Conservation (phyloP, 2,329 filamentous ascomycete genomes). For the Orbilia oligospora region DNA sequence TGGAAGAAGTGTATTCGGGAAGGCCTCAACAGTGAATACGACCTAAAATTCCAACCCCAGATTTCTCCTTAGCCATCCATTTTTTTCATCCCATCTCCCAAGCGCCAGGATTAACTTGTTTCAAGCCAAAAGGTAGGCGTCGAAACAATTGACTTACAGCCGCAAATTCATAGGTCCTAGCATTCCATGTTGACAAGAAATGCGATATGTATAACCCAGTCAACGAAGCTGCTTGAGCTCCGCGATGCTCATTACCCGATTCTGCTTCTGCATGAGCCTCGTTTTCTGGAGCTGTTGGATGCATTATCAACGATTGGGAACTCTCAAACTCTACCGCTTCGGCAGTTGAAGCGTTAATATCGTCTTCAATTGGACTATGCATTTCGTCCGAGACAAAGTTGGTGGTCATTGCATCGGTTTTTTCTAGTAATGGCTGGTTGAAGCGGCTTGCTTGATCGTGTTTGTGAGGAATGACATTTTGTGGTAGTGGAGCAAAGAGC, state of each 20-base stretch:
- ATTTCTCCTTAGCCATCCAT: conserved; percentile 35
- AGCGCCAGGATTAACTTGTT: conserved; percentile 67
- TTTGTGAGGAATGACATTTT: conserved; percentile 2
- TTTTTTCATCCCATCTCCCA: conserved; percentile 62
- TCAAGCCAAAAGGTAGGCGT: conserved; percentile 38
- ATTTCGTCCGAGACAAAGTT: conserved; percentile 12
- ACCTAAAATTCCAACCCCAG: conserved; percentile 41
- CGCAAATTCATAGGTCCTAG: conserved; percentile 73
- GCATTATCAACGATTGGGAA: conserved; percentile 39
- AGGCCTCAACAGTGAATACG: conserved; percentile 55
- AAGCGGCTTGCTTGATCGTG: conserved; percentile 16
- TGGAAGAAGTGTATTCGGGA: conserved; percentile 30
- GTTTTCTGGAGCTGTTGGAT: conserved; percentile 9
- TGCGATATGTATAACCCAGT: conserved; percentile 70
- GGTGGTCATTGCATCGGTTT: conserved; percentile 2
- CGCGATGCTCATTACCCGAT: conserved; percentile 10
- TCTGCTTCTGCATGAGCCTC: conserved; percentile 1
- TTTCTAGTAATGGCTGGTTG: conserved; percentile 19
- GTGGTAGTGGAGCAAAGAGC: neutral
- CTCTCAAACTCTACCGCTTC: conserved; percentile 17
- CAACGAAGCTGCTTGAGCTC: conserved; percentile 63
- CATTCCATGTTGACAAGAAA: conserved; percentile 73
- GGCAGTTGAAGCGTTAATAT: conserved; percentile 18
- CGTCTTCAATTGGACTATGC: conserved; percentile 19
- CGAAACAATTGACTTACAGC: conserved; percentile 67